Evolutionary conservation across 2,329 filamentous ascomycete species (phyloP), one percentile per base, ranked within the genome.

Genomic region (Phaeosphaeriaceae sp.): DNA sequence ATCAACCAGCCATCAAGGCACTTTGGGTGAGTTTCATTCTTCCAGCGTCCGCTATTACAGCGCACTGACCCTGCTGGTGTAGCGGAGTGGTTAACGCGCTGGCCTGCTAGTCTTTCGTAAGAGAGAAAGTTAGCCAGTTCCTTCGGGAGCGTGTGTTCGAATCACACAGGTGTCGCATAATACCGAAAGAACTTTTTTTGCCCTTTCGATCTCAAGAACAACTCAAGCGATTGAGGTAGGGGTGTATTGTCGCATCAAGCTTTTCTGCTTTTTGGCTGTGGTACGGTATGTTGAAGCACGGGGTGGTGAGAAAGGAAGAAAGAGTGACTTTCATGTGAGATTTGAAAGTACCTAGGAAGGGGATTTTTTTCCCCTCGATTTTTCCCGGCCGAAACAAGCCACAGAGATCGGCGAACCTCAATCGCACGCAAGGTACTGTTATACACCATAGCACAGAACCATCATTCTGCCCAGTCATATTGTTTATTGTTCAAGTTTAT

Each of bases 61-160:
- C 30, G 30, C 30, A 35, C 30, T 35, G 30, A 35, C 30, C 10
- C 9, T 4, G 13, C 15, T 17, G 15, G 11, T 40, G 17, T 40
- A 15, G 44, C 44, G 44, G 44, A 47, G 44, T 47, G 66, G 64
- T 69, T 69, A 69, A 69, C 64, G 64, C 63, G 66, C 64, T 67
- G 66, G 66, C 66, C 65, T 69, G 66, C 66, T 69, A 69, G 50
- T 65, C 63, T 46, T 48, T 32, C 43, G 13, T 24, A 19, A 13
- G 15, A 46, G 55, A 49, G 62, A 46, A 63, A 63, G 63, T 63
- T 56, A 70, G 67, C 67, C 68, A 69, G 66, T 70, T 70, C 68
- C 68, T 68, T 70, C 66, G 68, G 68, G 68, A 70, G 68, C 68
- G 66, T 68, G 68, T 65, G 68, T 70, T 70, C 68, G 68, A 70